Evolutionary conservation across 345 rosid species (phyloP).

Genomic region (Leavenworthia alabamica): DNA sequence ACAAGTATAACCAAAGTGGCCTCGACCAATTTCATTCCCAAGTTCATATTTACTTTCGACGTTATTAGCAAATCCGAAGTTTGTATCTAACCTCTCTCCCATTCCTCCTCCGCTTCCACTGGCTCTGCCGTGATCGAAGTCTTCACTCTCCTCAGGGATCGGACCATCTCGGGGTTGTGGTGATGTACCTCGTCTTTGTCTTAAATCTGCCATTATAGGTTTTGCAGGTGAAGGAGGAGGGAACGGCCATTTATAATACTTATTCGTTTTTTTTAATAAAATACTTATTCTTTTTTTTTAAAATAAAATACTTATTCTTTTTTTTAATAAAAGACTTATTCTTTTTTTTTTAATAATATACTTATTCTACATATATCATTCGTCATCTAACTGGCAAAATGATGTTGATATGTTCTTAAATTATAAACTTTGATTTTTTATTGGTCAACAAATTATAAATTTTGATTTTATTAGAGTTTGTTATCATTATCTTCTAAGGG

Average conservation of each 20-base stretch:
- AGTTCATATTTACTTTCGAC: slow-evolving; percentile 69
- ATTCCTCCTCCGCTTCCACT: slow-evolving; percentile 25
- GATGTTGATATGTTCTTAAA: no score
- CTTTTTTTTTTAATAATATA: no score
- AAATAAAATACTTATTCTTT: no score
- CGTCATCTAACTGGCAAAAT: no score
- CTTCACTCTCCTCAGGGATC: slow-evolving; percentile 50
- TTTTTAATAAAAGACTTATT: no score
- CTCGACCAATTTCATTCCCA: slow-evolving; percentile 87
- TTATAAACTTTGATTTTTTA: no score
- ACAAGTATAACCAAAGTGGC: slow-evolving; percentile 98
- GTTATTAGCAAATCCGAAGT: slow-evolving; percentile 74
- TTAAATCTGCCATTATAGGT: slow-evolving; percentile 77
- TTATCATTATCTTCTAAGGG: no score
- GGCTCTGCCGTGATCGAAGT: slow-evolving; percentile 11
- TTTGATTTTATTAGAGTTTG: no score
- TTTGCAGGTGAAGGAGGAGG: slow-evolving; percentile 99
- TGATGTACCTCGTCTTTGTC: slow-evolving; percentile 40
- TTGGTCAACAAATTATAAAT: no score
- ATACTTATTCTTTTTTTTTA: no score
- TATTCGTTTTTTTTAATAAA: no score
- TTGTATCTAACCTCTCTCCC: slow-evolving; percentile 55
- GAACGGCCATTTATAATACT: slow-evolving; percentile 81
- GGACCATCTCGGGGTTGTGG: slow-evolving; percentile 55
- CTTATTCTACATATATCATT: no score